These are phyloP conservation scores for Rhodotorula toruloides DNA, from an alignment of 768 basidiomycete species.

Conservation along the genomic window DNA sequence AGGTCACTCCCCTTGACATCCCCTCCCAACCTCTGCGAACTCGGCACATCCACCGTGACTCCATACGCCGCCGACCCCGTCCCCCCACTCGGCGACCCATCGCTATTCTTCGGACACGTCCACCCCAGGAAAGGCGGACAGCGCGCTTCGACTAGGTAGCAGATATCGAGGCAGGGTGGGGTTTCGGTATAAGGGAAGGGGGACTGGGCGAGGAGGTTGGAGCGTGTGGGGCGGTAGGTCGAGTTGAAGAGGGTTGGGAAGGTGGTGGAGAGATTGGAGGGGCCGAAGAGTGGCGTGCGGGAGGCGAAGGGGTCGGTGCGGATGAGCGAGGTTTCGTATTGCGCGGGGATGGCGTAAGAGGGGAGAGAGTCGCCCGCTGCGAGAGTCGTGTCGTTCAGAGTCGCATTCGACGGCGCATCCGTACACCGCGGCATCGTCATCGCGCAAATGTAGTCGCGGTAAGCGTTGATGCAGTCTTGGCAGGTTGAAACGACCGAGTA, in stretches of 20 bases:
- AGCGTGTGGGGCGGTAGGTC: neutral
- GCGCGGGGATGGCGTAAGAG: constrained; percentile 16
- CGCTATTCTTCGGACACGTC: constrained; percentile 52
- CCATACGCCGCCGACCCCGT: constrained; percentile 35
- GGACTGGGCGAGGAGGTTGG: neutral
- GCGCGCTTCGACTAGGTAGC: constrained; percentile 64
- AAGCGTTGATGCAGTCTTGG: constrained; percentile 65
- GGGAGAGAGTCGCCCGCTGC: neutral
- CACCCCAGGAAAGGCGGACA: constrained; percentile 71
- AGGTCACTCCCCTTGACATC: constrained; percentile 4
- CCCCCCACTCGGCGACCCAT: neutral
- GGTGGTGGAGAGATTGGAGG: constrained; percentile 12
- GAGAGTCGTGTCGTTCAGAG: neutral
- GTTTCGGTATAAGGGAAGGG: constrained; percentile 57
- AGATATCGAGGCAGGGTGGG: constrained; percentile 73
- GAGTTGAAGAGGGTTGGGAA: constrained; percentile 31
- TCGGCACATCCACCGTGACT: constrained; percentile 1
- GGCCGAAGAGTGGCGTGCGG: constrained; percentile 38
- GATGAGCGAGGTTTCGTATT: constrained; percentile 6
- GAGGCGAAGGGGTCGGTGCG: constrained; percentile 35
- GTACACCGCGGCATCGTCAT: constrained; percentile 69
- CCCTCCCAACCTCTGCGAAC: constrained; percentile 20
- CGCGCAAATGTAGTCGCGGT: constrained; percentile 71
- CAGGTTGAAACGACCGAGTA: constrained; percentile 77
- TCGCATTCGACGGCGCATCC: constrained; percentile 48